Evolutionary conservation across 768 basidiomycete species (phyloP).

Genomic region (Lyophyllum semitale): DNA sequence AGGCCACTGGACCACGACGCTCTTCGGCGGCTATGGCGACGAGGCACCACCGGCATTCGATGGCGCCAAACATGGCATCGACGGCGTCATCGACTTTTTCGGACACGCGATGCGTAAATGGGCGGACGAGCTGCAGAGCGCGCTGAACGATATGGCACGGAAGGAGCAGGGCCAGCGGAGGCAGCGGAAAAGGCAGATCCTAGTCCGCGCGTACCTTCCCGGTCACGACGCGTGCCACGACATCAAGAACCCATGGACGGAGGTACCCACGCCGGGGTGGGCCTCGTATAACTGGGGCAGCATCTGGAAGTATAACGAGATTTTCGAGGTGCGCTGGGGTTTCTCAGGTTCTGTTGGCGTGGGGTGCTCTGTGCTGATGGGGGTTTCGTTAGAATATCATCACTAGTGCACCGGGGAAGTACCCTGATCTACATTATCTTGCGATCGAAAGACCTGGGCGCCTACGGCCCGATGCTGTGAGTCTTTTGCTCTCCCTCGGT

Average conservation of each 20-base stretch:
- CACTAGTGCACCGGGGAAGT: slow-evolving; percentile 32
- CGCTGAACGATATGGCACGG: slow-evolving; percentile 36
- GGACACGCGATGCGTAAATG: slow-evolving; percentile 55
- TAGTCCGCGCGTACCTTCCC: slow-evolving; percentile 62
- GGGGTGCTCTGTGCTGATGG: slow-evolving; percentile 6
- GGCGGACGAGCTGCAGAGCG: slow-evolving; percentile 52
- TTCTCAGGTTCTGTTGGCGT: background rate
- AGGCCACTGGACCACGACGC: slow-evolving; percentile 68
- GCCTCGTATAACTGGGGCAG: slow-evolving; percentile 69
- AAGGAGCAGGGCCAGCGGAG: slow-evolving; percentile 16
- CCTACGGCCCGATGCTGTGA: slow-evolving; percentile 65
- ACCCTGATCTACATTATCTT: slow-evolving; percentile 58
- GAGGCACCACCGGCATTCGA: background rate
- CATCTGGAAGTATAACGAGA: slow-evolving; percentile 57
- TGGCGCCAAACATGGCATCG: slow-evolving; percentile 48
- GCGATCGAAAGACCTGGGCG: slow-evolving; percentile 62
- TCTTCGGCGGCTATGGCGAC: slow-evolving; percentile 40
- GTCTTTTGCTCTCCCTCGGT: slow-evolving; percentile 23
- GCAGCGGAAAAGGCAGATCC: slow-evolving; percentile 39
- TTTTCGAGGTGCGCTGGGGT: slow-evolving; percentile 51
- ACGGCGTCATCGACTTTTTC: slow-evolving; percentile 59
- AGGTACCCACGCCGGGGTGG: slow-evolving; percentile 43
- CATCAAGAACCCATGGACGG: slow-evolving; percentile 44
- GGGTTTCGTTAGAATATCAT: slow-evolving; percentile 40
- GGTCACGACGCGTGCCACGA: slow-evolving; percentile 69